Evolutionary conservation across 2,329 filamentous ascomycete genomes (phyloP).

Genomic region (Colletotrichum higginsianum): DNA sequence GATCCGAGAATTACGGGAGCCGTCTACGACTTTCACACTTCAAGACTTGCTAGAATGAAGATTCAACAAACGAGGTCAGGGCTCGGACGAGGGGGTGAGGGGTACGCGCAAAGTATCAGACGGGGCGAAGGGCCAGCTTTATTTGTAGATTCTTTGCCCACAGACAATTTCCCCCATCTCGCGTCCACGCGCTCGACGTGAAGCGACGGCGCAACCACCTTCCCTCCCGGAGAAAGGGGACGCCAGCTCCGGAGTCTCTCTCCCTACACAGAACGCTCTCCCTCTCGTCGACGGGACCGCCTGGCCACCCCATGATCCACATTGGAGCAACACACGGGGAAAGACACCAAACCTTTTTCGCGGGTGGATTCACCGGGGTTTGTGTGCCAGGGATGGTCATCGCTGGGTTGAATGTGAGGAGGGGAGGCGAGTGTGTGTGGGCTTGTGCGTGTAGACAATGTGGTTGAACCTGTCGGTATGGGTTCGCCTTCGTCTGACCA

Average conservation of each 20-base stretch:
- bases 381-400: constrained; percentile 9
- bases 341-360: constrained; percentile 19
- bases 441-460: background rate
- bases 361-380: constrained; percentile 27
- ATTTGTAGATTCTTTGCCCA: constrained; percentile 33
- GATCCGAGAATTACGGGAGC: background rate
- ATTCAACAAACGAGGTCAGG: background rate
- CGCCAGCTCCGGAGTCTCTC: background rate
- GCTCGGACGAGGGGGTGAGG: background rate
- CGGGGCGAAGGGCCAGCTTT: constrained; percentile 4
- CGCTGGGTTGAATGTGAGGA: constrained; percentile 8
- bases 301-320: constrained; percentile 9
- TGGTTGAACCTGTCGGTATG: too few species aligned
- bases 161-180: constrained; percentile 10
- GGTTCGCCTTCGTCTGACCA: background rate
- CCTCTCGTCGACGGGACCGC: background rate
- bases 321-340: constrained; percentile 23
- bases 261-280: background rate
- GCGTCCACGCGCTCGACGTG: background rate
- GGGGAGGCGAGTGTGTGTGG: constrained; percentile 1
- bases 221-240: constrained; percentile 1
- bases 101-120: background rate
- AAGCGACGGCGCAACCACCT: constrained; percentile 29
- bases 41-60: background rate
- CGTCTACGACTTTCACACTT: background rate